Conservation (phyloP, 805 yeast genomes). For the Metschnikowia koreensis region DNA sequence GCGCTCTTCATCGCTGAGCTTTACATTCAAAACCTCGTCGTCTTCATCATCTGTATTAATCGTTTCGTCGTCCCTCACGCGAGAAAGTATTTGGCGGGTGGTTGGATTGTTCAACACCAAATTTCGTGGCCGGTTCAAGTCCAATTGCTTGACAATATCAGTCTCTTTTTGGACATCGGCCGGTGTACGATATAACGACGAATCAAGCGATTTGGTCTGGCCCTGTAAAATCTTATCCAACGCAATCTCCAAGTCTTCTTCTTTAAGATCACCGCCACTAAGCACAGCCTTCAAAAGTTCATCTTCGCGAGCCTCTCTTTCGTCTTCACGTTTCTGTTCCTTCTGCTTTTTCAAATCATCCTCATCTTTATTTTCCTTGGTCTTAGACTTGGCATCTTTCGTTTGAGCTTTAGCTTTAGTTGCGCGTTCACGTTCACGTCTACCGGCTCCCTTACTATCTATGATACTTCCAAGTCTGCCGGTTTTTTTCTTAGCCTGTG, state of each 20-base stretch:
- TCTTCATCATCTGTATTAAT: constrained; percentile 73
- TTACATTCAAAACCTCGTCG: constrained; percentile 62
- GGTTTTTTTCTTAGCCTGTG: neutral
- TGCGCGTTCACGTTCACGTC: neutral
- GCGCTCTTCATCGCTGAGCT: constrained; percentile 69
- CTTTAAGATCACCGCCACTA: constrained; percentile 31
- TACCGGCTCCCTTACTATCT: neutral
- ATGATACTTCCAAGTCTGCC: constrained; percentile 8
- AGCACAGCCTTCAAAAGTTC: constrained; percentile 27
- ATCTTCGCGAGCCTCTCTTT: constrained; percentile 14
- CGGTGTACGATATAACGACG: constrained; percentile 19
- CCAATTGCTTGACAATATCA: constrained; percentile 19
- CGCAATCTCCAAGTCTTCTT: constrained; percentile 22
- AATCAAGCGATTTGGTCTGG: constrained; percentile 21
- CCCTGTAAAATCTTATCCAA: constrained; percentile 18
- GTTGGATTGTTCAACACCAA: constrained; percentile 55
- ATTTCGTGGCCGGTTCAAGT: constrained; percentile 42
- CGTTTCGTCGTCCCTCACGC: constrained; percentile 58
- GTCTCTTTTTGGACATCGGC: constrained; percentile 21
- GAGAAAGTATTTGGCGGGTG: constrained; percentile 50
- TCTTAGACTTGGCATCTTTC: neutral
- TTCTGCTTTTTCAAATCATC: neutral
- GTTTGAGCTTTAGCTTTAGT: neutral
- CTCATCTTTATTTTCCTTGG: neutral
- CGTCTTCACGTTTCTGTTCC: constrained; percentile 2